These are phyloP conservation scores for Glutinoglossum americanum DNA, from an alignment of 495 filamentous ascomycete genomes.

Conservation along the genomic window DNA sequence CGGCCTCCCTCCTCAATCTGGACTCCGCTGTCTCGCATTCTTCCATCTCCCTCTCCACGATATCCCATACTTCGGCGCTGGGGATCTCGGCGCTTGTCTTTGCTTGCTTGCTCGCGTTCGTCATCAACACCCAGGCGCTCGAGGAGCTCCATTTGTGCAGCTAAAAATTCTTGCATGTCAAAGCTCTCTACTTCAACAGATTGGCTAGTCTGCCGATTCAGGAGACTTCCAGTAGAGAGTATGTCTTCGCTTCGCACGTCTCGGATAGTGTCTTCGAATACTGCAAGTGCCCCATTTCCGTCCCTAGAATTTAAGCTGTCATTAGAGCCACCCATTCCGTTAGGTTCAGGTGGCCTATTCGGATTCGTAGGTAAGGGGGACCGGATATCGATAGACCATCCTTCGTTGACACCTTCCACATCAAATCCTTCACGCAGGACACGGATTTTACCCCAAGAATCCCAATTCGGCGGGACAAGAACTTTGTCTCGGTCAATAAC, in stretches of 20 bases:
- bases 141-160: constrained; percentile 46
- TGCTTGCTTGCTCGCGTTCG: constrained; percentile 6
- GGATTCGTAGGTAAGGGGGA: constrained; percentile 16
- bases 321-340: neutral
- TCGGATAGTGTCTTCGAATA: constrained; percentile 2
- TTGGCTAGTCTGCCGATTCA: neutral
- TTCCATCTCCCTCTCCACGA: constrained; percentile 13
- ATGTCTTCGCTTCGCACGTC: neutral
- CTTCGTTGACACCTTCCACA: constrained; percentile 62
- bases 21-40: neutral
- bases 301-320: neutral
- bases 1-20: constrained; percentile 29
- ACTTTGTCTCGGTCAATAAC: constrained; percentile 93
- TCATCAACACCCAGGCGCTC: constrained; percentile 23
- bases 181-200: constrained; percentile 46
- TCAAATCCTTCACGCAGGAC: constrained; percentile 88
- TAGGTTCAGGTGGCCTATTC: constrained; percentile 8
- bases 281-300: neutral
- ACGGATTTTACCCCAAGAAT: constrained; percentile 94
- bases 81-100: constrained; percentile 13
- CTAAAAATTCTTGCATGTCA: constrained; percentile 66
- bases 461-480: constrained; percentile 87
- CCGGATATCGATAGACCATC: constrained; percentile 67
- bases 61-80: constrained; percentile 1
- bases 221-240: neutral